phyloP scores from a whole-genome alignment of 1,284 basidiomycete genomes.

The Phylloboletellus chloephorus region DNA sequence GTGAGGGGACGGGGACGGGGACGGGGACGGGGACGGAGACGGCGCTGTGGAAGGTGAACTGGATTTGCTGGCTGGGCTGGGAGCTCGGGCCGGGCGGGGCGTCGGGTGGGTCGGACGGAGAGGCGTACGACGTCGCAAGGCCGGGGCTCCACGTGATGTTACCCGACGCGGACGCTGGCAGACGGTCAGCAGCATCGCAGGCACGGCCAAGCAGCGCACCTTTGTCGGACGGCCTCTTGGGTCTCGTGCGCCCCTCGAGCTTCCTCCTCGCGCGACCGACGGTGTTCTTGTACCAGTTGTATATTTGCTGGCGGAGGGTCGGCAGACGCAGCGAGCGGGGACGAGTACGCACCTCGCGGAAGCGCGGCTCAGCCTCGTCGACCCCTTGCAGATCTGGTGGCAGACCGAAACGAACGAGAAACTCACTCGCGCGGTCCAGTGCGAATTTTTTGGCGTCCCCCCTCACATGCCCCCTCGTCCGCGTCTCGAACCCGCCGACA shows the following conservation, averaged over 20 bases:
- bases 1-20: slow-evolving; percentile 19
- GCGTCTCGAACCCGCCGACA: slow-evolving; percentile 46
- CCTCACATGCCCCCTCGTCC: slow-evolving; percentile 43
- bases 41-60: slow-evolving; percentile 32
- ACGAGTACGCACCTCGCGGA: slow-evolving; percentile 44
- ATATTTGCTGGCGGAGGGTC: slow-evolving; percentile 45
- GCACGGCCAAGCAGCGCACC: slow-evolving; percentile 25
- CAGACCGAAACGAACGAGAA: slow-evolving; percentile 50
- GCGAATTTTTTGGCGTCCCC: slow-evolving; percentile 62
- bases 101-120: slow-evolving; percentile 12
- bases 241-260: slow-evolving; percentile 46
- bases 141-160: slow-evolving; percentile 30
- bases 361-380: slow-evolving; percentile 50
- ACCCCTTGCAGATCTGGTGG: slow-evolving; percentile 46
- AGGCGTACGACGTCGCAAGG: slow-evolving; percentile 26
- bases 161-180: slow-evolving; percentile 13
- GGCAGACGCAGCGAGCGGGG: background rate
- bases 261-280: slow-evolving; percentile 52
- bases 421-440: slow-evolving; percentile 52
- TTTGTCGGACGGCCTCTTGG: slow-evolving; percentile 44
- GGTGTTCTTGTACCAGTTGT: slow-evolving; percentile 66
- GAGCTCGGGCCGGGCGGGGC: slow-evolving; percentile 11
- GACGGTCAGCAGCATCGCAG: background rate
- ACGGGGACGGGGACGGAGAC: slow-evolving; percentile 20
- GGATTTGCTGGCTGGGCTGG: slow-evolving; percentile 28